Base-by-base conservation (phyloP, 1,284 basidiomycete species). In the Puccinia triticina region DNA sequence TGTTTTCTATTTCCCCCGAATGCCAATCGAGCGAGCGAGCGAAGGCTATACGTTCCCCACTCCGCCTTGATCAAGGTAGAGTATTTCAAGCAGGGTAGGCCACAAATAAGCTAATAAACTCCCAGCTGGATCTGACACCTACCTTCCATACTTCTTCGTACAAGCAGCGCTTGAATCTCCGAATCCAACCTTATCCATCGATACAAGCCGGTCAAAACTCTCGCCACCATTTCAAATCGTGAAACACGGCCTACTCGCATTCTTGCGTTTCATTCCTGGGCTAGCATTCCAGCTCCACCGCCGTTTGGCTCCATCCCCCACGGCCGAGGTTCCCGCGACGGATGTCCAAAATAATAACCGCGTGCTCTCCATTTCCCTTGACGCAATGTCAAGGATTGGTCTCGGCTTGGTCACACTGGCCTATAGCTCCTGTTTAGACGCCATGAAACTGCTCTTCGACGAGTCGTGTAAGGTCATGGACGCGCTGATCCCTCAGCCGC, bases 1-100 rank as follows among this genome's bases (percentile, higher is more conserved):
- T 77, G 75, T 37, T 77, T 77, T 18, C 11, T 77, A 18, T 77
- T 77, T 34, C 76, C 76, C 29, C 55, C 43, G 21, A 48, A 48
- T 23, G 29, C 57, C 29, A 32, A 57, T 23, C 46, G 26, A 29
- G 18, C n/a, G 59, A 23, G 18, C 37, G 40, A 43, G 16, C 29
- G 59, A 43, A 77, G 37, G 26, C 8, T 77, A 16, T 77, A 77
- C 21, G 61, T 77, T 18, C 43, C 40, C 26, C 43, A 40, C 21
- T 40, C 43, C 11, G 37, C 7, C 40, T 66, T 77, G 18, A 37
- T 61, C 12, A 61, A 64, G 16, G 12, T 77, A 12, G 37, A 43
- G 10, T 32, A 66, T 23, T 77, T 77, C 26, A 61, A 77, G 29
- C 32, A 77, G 23, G 43, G 76, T 77, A 21, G 53, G 34, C 7